Percentiles rank a stretch among this genome's conserved stretches.
phyloP scores from a whole-genome alignment of 2,329 filamentous ascomycete genomes.

The Penicillium sclerotigenum region DNA sequence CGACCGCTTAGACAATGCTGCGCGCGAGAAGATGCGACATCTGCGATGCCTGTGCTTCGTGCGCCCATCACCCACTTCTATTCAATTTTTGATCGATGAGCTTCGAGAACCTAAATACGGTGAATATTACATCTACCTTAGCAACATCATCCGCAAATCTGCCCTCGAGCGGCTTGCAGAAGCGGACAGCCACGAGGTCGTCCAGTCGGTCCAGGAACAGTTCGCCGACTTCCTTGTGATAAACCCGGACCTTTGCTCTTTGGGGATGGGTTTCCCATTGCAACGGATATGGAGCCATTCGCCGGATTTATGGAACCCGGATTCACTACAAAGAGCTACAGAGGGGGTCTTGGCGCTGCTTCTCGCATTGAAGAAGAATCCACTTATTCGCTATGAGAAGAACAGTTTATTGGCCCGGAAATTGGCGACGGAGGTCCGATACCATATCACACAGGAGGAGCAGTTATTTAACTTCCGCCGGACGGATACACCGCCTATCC shows the following conservation, averaged over 20 bases:
- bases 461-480: conserved; percentile 95
- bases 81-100: conserved; percentile 92
- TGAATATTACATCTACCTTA: conserved; percentile 96
- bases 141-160: conserved; percentile 96
- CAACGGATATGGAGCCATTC: conserved; percentile 76
- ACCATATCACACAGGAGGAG: conserved; percentile 91
- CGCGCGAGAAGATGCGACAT: conserved; percentile 96
- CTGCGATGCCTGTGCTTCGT: conserved; percentile 90
- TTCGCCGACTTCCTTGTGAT: conserved; percentile 95
- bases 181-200: conserved; percentile 95
- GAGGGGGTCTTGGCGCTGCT: conserved; percentile 83
- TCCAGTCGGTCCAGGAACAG: conserved; percentile 89
- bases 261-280: conserved; percentile 69
- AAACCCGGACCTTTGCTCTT: conserved; percentile 87
- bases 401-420: conserved; percentile 90
- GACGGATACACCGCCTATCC: conserved; percentile 88
- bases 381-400: conserved; percentile 87
- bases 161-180: conserved; percentile 90
- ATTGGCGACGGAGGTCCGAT: conserved; percentile 85
- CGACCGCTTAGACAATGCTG: conserved; percentile 85
- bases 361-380: conserved; percentile 92
- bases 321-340: conserved; percentile 78
- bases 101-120: conserved; percentile 94
- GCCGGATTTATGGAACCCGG: conserved; percentile 86
- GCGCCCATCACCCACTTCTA: conserved; percentile 84